Evolutionary conservation across 306 rosid species (phyloP), one percentile per base, ranked within the genome.

Genomic region (Sechiopsis laciniata): DNA sequence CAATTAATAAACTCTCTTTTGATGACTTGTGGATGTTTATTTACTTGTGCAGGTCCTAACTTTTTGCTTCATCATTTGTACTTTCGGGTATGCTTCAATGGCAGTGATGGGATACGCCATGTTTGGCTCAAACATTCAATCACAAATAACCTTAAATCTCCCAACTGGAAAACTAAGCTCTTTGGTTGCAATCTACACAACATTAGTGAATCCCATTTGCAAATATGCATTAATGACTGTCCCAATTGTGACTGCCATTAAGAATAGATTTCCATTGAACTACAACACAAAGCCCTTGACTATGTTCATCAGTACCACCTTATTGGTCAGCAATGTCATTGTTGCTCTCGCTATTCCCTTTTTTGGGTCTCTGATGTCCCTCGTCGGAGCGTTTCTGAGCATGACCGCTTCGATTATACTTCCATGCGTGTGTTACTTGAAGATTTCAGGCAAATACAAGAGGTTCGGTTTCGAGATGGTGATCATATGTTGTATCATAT

Each of bases 181-280:
- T 40, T 81, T 16, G 59, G 40, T 92, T 17, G 92, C 92, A 20
- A 89, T 89, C 64, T 89, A 76, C 72, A 91, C 97, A 4, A 84
- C 91, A 0, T 79, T 88, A 82, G 88, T 88, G 0, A 91, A 74
- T 78, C 97, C 96, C 21, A 72, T 91, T 26, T 63, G 90, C 57
- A 91, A 91, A 77, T 91, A 85, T 76, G 94, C 91, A 14, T 78
- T 91, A 75, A 88, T 89, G 89, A 82, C 83, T 17, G 85, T 85
- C 55, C 97, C 96, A 0, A 81, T 92, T 7, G 81, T 82, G 10
- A 84, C 76, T 75, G 87, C 90, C 42, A 61, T 83, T 20, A 85
- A 91, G 75, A 84, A 53, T 0, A 59, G 85, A 15, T 76, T 85
- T 67, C 86, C 85, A 45, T 10, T 14, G 2, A 15, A 52, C 9